Evolutionary conservation across 805 yeast genomes (phyloP).

Genomic region (Candida corydali): DNA sequence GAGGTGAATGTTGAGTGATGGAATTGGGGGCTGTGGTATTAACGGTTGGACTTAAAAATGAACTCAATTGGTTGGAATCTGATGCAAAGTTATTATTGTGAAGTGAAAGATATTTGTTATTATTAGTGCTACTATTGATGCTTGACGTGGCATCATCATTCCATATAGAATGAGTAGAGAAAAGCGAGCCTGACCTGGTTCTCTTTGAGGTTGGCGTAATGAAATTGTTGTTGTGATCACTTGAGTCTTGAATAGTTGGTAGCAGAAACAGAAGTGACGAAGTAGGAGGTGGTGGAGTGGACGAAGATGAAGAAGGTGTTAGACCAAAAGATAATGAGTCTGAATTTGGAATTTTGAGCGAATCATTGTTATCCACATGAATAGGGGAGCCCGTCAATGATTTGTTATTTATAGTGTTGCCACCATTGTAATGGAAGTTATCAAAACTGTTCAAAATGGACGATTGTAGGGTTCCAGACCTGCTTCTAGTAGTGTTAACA

Average conservation of each 20-base stretch:
- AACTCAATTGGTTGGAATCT: slow-evolving; percentile 1
- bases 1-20: slow-evolving; percentile 1
- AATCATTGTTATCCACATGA: slow-evolving; percentile 21
- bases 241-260: neutral
- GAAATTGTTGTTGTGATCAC: neutral
- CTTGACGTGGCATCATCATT: slow-evolving; percentile 41
- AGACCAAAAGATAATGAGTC: slow-evolving; percentile 6
- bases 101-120: slow-evolving; percentile 13
- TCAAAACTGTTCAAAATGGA: neutral
- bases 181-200: slow-evolving; percentile 54
- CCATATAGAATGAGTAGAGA: slow-evolving; percentile 54
- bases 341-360: slow-evolving; percentile 20
- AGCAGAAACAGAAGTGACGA: neutral
- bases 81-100: slow-evolving; percentile 13
- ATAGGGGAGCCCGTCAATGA: slow-evolving; percentile 8
- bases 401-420: no score
- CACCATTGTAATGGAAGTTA: no score
- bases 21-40: slow-evolving; percentile 1
- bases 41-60: slow-evolving; percentile 6
- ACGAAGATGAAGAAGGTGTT: slow-evolving; percentile 2
- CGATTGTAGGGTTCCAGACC: neutral
- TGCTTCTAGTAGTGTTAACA: neutral
- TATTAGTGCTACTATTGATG: slow-evolving; percentile 58
- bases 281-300: neutral
- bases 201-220: slow-evolving; percentile 23